phyloP scores from a whole-genome alignment of 768 basidiomycete genomes.

The Russula lepida region DNA sequence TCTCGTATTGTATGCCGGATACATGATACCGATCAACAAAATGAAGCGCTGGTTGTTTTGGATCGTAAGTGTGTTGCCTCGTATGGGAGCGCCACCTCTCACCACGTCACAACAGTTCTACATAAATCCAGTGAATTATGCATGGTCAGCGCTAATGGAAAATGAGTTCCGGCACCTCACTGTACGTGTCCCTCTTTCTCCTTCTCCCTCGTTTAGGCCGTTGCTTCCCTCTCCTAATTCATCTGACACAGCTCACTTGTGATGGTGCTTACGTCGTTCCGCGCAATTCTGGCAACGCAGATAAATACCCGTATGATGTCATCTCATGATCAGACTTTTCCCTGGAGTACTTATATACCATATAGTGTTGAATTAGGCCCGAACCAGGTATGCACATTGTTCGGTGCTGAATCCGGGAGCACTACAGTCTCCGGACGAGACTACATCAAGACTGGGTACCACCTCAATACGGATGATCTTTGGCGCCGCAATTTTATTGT shows the following conservation, averaged over 20 bases:
- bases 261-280: slow-evolving; percentile 61
- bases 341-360: neutral
- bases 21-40: slow-evolving; percentile 54
- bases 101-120: slow-evolving; percentile 51
- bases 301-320: slow-evolving; percentile 51
- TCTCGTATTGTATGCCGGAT: slow-evolving; percentile 65
- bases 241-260: slow-evolving; percentile 42
- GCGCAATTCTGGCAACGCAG: slow-evolving; percentile 45
- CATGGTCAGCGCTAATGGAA: slow-evolving; percentile 71
- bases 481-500: slow-evolving; percentile 71
- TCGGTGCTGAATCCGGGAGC: slow-evolving; percentile 52
- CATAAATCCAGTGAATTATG: slow-evolving; percentile 50
- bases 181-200: slow-evolving; percentile 20
- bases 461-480: slow-evolving; percentile 42
- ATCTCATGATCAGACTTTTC: neutral
- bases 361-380: slow-evolving; percentile 57
- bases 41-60: slow-evolving; percentile 87
- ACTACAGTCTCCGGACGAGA: slow-evolving; percentile 68
- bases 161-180: slow-evolving; percentile 72
- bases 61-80: slow-evolving; percentile 45
- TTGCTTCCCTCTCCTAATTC: neutral
- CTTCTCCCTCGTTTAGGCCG: slow-evolving; percentile 32
- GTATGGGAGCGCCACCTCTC: slow-evolving; percentile 18
- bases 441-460: slow-evolving; percentile 60
- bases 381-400: slow-evolving; percentile 73